Evolutionary conservation across 139 green algal genomes (phyloP), one percentile per base, ranked within the genome.

Genomic region (Chlorella ohadii): DNA sequence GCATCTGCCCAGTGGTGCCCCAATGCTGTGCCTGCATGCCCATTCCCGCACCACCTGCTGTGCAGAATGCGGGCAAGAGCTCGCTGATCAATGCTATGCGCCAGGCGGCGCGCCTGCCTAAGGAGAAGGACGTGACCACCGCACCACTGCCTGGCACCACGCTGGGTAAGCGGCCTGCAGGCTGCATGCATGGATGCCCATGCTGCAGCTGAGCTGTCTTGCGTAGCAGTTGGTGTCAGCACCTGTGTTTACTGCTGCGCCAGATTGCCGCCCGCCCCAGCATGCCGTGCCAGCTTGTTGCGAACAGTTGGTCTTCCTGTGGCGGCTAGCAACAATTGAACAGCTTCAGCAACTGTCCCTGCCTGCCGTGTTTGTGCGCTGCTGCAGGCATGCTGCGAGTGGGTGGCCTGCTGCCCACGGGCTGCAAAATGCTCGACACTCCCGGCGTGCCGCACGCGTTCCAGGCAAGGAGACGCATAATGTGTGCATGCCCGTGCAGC

Each of bases 11-110:
- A n/a, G n/a, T n/a, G n/a, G n/a, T n/a, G n/a, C n/a, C n/a, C n/a
- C n/a, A n/a, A n/a, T n/a, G n/a, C n/a, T n/a, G n/a, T n/a, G n/a
- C n/a, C 17, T 33, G 17, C 4, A 20, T 66, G 72, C 44, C n/a
- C 16, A 38, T 5, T 47, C 19, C 11, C n/a, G 17, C 36, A 2
- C 27, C 41, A 27, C 28, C 41, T 13, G 15, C 73, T 34, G 9
- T 65, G 73, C 93, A 96, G 87, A 97, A 97, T 87, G 96, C 96
- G 25, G 97, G 97, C 80, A 99, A 99, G 88, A 96, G 88, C 80
- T 96, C 90, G 0, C 93, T 99, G n/a, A 98, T 99, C 83, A 96
- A 94, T 80, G 93, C 97, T 19, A 95, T 99, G 91, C 91, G 93
- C 82, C 68, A 80, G 28, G 84, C 31, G 56, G 76, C 67, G 7